phyloP scores from a whole-genome alignment of 768 basidiomycete genomes.

The Heimioporus sp. region DNA sequence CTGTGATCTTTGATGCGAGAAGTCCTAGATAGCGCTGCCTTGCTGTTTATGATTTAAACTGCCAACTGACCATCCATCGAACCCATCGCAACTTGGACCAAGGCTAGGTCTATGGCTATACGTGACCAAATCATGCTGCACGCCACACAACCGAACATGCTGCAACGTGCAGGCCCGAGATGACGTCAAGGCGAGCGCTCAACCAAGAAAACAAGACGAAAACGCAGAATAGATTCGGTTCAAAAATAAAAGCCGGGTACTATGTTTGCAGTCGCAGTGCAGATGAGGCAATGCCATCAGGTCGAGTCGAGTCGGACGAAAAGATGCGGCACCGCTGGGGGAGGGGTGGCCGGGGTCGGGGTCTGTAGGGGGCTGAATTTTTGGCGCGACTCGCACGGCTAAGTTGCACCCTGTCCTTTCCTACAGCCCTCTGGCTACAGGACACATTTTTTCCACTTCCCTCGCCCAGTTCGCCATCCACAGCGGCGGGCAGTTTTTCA shows the following conservation, averaged over 20 bases:
- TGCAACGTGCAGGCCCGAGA: not conserved
- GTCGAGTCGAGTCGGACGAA: not conserved
- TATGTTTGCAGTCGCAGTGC: too few relatives aligned
- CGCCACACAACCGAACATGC: constrained; percentile 3
- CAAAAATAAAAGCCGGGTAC: too few relatives aligned
- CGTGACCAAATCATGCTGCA: not conserved
- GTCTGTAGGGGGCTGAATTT: constrained; percentile 26
- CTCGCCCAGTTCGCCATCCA: constrained; percentile 33
- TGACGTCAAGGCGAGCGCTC: too few relatives aligned
- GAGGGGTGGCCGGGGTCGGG: constrained; percentile 28
- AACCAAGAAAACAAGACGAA: too few relatives aligned
- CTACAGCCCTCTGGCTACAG: constrained; percentile 38
- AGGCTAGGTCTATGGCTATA: too few relatives aligned
- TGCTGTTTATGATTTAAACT: too few relatives aligned
- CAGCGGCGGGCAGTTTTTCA: constrained; percentile 36
- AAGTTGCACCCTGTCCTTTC: constrained; percentile 35
- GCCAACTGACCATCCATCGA: too few relatives aligned
- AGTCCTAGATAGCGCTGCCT: too few relatives aligned
- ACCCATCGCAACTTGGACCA: too few relatives aligned
- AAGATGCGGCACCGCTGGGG: constrained; percentile 14
- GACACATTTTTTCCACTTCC: constrained; percentile 20
- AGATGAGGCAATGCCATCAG: too few relatives aligned
- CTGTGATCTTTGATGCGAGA: too few relatives aligned
- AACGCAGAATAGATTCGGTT: too few relatives aligned
- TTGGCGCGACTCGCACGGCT: constrained; percentile 32